Evolutionary conservation across 2,329 filamentous ascomycete genomes (phyloP), one percentile per base, ranked within the genome.

Genomic region (Cercospora sojina): DNA sequence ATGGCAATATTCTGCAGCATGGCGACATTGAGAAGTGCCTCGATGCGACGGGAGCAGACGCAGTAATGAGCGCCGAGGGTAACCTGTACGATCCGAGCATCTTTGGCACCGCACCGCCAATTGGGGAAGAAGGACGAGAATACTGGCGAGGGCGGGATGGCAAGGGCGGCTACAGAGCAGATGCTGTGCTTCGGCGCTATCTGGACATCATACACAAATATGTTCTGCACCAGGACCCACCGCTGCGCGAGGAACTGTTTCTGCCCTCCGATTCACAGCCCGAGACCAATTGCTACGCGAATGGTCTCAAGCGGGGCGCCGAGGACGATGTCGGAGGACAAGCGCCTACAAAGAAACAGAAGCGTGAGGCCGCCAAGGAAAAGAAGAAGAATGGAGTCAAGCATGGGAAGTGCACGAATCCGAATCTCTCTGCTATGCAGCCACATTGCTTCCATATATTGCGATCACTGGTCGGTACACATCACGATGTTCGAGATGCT

Each of bases 11-110:
- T 38, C 81, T 99, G 66, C 90, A 91, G 77, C 85, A 90, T 66
- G 88, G 84, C 0, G 94, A 99, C 76, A 82, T 99, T 10, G 86
- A 90, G 59, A 82, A 81, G 20, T 98, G 94, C 75, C 81, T 99
- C 20, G 86, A 88, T 59, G 91, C 85, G 4, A 99, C 95, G 0
- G 93, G 93, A 0, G 94, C 90, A 1, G 95, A 99, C 77, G 95
- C 86, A 18, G 88, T 99, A 60, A 98, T 99, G 95, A 94, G 90
- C 71, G 95, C 95, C 5, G 95, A 99, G 79, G 95, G 93, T 0
- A 97, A 97, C 76, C 84, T 99, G 0, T 94, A 92, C 75, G 92
- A 99, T 76, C 95, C 95, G 0, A 88, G 88, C 2, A 90, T 99
- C 51, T 99, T 99, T 75, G 88, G 90, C 13, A 80, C 83, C 32